These are phyloP conservation scores for Schwanniomyces yamadae DNA, from an alignment of 805 yeast genomes.

Conservation along the genomic window DNA sequence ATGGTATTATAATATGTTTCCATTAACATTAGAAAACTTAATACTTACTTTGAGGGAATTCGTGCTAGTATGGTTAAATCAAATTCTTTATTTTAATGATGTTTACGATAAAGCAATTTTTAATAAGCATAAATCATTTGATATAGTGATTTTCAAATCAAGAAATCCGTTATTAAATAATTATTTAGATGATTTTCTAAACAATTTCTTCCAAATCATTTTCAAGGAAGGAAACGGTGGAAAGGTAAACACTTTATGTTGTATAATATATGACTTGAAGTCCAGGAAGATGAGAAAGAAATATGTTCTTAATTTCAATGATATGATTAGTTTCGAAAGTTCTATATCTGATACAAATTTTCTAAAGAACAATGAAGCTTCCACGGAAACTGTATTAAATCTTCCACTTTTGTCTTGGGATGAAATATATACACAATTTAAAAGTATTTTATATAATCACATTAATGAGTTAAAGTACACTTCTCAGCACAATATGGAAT, in stretches of 20 bases:
- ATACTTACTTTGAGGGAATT: slow-evolving; percentile 46
- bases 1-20: slow-evolving; percentile 3
- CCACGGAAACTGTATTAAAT: slow-evolving; percentile 15
- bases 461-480: slow-evolving; percentile 26
- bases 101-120: slow-evolving; percentile 57
- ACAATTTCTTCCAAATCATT: slow-evolving; percentile 7
- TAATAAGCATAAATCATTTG: slow-evolving; percentile 40
- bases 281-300: slow-evolving; percentile 32
- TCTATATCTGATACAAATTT: slow-evolving; percentile 15
- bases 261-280: slow-evolving; percentile 38
- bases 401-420: slow-evolving; percentile 31
- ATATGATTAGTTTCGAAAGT: slow-evolving; percentile 24
- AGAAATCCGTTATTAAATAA: slow-evolving; percentile 48
- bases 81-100: slow-evolving; percentile 50
- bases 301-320: slow-evolving; percentile 36
- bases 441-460: slow-evolving; percentile 30
- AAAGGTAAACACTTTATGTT: slow-evolving; percentile 27
- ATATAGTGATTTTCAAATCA: slow-evolving; percentile 39
- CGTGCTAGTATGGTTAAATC: slow-evolving; percentile 50
- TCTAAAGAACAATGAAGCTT: slow-evolving; percentile 12
- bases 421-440: slow-evolving; percentile 31
- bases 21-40: slow-evolving; percentile 27
- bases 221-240: slow-evolving; percentile 17
- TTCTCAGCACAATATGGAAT: background rate
- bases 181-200: slow-evolving; percentile 35